phyloP scores from a whole-genome alignment of 345 rosid genomes.

The Cardiospermum halicacabum region DNA sequence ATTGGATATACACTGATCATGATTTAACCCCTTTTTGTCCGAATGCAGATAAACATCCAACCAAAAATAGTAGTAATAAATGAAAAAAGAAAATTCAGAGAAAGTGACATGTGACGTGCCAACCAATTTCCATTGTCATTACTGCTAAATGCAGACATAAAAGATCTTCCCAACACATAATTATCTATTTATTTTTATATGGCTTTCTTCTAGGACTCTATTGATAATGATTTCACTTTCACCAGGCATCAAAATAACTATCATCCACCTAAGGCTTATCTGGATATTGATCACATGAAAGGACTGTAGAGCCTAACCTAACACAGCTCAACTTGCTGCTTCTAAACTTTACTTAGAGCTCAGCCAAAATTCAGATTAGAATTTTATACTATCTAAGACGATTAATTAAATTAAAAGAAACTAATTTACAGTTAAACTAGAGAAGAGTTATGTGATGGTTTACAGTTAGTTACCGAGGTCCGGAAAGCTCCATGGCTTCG shows the following conservation, averaged over 20 bases:
- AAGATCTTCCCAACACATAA: not conserved
- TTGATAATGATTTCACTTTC: too few species aligned
- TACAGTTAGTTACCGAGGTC: conserved; percentile 56
- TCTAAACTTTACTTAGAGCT: not conserved
- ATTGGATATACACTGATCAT: not conserved
- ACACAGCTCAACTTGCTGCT: not conserved
- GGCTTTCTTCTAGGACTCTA: too few species aligned
- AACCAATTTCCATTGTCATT: not conserved
- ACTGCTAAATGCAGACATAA: too few species aligned
- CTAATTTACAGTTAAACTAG: conserved; percentile 22
- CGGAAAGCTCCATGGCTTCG: conserved; percentile 95
- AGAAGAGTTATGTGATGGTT: not conserved
- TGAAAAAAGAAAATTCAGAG: not conserved
- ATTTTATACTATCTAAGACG: not conserved
- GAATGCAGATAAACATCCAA: not conserved
- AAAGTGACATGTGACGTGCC: not conserved
- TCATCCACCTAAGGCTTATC: not conserved
- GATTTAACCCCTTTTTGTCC: not conserved
- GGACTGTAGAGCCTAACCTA: not conserved
- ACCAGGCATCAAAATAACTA: not conserved
- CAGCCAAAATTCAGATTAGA: not conserved
- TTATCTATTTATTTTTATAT: too few species aligned
- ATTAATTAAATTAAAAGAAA: conserved; percentile 4
- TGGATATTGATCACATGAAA: not conserved
- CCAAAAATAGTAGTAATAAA: too few species aligned